These are phyloP conservation scores for Endoconidiophora laricicola DNA, from an alignment of 2,329 filamentous ascomycete genomes.

Conservation along the genomic window DNA sequence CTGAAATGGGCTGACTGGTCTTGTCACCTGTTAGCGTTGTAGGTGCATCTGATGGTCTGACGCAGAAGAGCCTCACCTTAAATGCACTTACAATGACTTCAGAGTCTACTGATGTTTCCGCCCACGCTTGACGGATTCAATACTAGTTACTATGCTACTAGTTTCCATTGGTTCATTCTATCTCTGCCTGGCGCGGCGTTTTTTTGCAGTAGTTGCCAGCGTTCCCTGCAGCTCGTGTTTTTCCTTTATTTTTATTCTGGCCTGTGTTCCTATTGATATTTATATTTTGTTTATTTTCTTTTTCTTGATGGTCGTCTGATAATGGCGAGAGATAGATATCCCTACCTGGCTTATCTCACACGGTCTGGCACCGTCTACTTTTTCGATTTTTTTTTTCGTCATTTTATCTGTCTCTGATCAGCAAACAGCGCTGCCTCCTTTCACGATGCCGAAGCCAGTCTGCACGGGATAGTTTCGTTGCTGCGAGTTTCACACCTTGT, in stretches of 20 bases:
- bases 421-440: background rate
- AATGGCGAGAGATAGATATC: background rate
- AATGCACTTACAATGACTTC: background rate
- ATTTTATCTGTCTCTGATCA: background rate
- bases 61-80: background rate
- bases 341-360: background rate
- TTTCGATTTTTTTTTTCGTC: conserved; percentile 3
- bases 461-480: background rate
- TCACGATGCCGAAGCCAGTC: background rate
- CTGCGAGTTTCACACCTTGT: background rate
- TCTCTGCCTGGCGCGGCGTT: too few relatives aligned
- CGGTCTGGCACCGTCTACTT: too few relatives aligned
- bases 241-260: too few relatives aligned
- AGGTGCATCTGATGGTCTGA: too few relatives aligned
- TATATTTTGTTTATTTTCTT: background rate
- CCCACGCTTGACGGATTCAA: too few relatives aligned
- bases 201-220: too few relatives aligned
- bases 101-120: too few relatives aligned
- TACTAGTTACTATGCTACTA: too few relatives aligned
- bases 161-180: too few relatives aligned
- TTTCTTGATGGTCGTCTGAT: conserved; percentile 6
- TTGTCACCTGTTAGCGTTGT: too few relatives aligned
- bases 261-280: background rate
- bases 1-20: too few relatives aligned
- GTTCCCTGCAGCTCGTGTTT: too few relatives aligned